Percentiles rank a stretch among this genome's conserved stretches.
phyloP scores from a whole-genome alignment of 2,329 filamentous ascomycete genomes.

The Monascus ruber region DNA sequence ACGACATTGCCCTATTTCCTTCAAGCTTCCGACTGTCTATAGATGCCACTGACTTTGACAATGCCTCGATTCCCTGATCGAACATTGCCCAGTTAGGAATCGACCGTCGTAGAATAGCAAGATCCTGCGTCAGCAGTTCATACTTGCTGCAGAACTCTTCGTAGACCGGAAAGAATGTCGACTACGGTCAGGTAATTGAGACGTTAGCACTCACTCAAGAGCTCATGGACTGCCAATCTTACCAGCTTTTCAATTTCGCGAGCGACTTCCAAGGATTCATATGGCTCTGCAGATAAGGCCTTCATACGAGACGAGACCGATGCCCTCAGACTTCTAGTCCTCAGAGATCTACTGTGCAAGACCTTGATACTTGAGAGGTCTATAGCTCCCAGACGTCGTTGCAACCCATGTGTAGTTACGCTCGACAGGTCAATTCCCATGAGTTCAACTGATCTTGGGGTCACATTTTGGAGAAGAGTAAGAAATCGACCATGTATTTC shows the following conservation, averaged over 20 bases:
- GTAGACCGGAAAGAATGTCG: conserved; percentile 73
- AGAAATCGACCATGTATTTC: conserved; percentile 75
- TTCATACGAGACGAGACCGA: conserved; percentile 16
- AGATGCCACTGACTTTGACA: conserved; percentile 64
- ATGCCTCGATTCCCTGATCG: conserved; percentile 72
- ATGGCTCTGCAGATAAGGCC: conserved; percentile 39
- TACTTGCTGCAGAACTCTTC: conserved; percentile 88
- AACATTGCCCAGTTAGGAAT: conserved; percentile 67
- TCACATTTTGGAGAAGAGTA: conserved; percentile 56
- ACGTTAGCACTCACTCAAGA: background rate
- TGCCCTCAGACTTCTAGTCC: conserved; percentile 18
- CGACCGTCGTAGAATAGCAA: conserved; percentile 56
- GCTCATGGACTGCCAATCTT: conserved; percentile 5
- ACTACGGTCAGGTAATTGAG: conserved; percentile 47
- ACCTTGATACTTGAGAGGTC: conserved; percentile 31
- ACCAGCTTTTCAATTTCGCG: conserved; percentile 44
- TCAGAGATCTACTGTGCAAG: conserved; percentile 16
- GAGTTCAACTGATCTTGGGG: conserved; percentile 49
- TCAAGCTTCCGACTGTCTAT: conserved; percentile 52
- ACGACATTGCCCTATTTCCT: conserved; percentile 63
- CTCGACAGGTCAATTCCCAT: conserved; percentile 10
- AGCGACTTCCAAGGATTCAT: conserved; percentile 43
- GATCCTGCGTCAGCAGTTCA: conserved; percentile 69
- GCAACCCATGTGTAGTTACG: conserved; percentile 18
- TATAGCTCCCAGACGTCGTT: conserved; percentile 38